Evolutionary conservation across 495 filamentous ascomycete species (phyloP).

Genomic region (Lentithecium fluviatile): DNA sequence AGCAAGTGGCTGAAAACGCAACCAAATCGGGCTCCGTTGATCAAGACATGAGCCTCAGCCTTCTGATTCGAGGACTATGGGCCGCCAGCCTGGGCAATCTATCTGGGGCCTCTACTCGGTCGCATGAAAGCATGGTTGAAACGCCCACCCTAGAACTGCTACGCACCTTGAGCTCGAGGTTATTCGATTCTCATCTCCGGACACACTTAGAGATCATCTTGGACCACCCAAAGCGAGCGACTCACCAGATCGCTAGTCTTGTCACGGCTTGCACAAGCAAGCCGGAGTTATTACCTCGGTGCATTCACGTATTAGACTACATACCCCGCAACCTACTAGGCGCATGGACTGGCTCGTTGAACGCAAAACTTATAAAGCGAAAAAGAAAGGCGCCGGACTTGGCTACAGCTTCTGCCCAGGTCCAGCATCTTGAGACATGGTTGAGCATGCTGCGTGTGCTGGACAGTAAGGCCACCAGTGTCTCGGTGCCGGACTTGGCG

Average conservation of each 20-base stretch:
- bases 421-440: conserved; percentile 1
- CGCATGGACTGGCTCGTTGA: background rate
- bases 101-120: too few relatives aligned
- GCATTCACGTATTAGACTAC: background rate
- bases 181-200: background rate
- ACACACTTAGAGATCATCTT: background rate
- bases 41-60: background rate
- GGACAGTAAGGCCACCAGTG: background rate
- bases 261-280: background rate
- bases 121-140: too few relatives aligned
- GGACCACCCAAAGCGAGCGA: background rate
- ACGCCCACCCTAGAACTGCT: too few relatives aligned
- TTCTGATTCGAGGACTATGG: background rate
- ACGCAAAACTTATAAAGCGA: background rate
- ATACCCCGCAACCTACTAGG: background rate
- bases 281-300: background rate
- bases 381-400: background rate
- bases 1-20: background rate
- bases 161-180: background rate
- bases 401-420: background rate
- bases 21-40: background rate
- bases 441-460: conserved; percentile 1
- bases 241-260: background rate
- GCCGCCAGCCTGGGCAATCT: too few relatives aligned
- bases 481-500: background rate